Conservation (phyloP, 805 yeast species). For the Starmerella sirachaensis region DNA sequence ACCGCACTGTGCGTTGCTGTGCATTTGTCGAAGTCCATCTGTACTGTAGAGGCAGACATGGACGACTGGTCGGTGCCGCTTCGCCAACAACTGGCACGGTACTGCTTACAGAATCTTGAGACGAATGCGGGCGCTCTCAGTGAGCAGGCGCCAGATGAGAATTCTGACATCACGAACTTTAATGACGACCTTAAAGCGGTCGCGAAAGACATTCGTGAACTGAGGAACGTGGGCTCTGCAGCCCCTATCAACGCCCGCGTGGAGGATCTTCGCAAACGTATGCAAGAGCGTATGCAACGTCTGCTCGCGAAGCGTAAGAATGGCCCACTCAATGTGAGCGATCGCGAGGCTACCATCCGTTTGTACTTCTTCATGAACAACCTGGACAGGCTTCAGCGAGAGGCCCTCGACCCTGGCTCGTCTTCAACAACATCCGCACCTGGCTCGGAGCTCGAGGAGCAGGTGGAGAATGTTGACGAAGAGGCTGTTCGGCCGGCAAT, state of each 20-base stretch:
- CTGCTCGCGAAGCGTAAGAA: slow-evolving; percentile 14
- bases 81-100: slow-evolving; percentile 61
- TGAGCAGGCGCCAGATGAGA: slow-evolving; percentile 7
- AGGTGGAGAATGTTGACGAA: slow-evolving; percentile 19
- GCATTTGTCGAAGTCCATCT: slow-evolving; percentile 51
- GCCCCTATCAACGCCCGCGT: slow-evolving; percentile 12
- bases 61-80: slow-evolving; percentile 48
- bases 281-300: slow-evolving; percentile 18
- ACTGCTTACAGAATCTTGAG: slow-evolving; percentile 64
- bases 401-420: slow-evolving; percentile 12
- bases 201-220: slow-evolving; percentile 5
- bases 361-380: slow-evolving; percentile 20
- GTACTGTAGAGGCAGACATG: slow-evolving; percentile 56
- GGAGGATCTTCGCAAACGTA: slow-evolving; percentile 17
- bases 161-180: slow-evolving; percentile 16
- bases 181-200: slow-evolving; percentile 16
- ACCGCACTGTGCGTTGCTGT: slow-evolving; percentile 59
- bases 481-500: slow-evolving; percentile 20
- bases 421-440: not conserved
- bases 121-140: slow-evolving; percentile 28
- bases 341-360: slow-evolving; percentile 21
- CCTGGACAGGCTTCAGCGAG: slow-evolving; percentile 19
- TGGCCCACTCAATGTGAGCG: slow-evolving; percentile 18
- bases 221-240: not conserved
- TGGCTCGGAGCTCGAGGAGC: slow-evolving; percentile 10